Conservation (phyloP, 345 rosid species). For the Fremontodendron californicum region DNA sequence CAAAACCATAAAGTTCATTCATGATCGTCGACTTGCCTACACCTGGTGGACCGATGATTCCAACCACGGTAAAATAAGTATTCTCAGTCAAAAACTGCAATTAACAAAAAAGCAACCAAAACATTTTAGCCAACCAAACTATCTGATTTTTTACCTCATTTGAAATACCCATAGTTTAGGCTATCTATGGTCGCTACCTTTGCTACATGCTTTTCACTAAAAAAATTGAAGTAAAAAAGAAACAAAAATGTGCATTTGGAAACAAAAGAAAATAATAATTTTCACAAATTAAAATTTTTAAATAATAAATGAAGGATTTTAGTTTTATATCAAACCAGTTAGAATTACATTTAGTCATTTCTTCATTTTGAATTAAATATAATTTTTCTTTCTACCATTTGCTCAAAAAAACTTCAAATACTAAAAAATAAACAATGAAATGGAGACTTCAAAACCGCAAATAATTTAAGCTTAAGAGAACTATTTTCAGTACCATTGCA, state of each 20-base stretch:
- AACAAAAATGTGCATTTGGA: background rate
- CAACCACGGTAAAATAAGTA: constrained; percentile 77
- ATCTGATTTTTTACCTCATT: background rate
- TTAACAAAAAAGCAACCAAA: background rate
- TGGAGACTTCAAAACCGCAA: background rate
- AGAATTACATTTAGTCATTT: too few species aligned
- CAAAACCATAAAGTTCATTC: constrained; percentile 80
- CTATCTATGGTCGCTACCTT: background rate
- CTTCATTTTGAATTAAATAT: background rate
- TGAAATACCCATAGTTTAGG: background rate
- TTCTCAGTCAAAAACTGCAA: constrained; percentile 80
- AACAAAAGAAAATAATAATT: background rate
- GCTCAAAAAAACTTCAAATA: background rate
- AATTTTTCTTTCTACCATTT: background rate
- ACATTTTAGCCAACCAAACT: background rate
- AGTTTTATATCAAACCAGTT: background rate
- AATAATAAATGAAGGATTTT: background rate
- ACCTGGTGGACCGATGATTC: constrained; percentile 74
- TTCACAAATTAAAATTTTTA: background rate
- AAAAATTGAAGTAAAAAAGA: background rate
- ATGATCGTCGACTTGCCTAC: constrained; percentile 77
- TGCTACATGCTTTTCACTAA: background rate
- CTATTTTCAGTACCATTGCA: background rate
- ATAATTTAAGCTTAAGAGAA: background rate
- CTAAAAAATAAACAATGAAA: background rate